These are phyloP conservation scores for Corniculantispora saksenae DNA, from an alignment of 2,329 filamentous ascomycete genomes.

Conservation along the genomic window DNA sequence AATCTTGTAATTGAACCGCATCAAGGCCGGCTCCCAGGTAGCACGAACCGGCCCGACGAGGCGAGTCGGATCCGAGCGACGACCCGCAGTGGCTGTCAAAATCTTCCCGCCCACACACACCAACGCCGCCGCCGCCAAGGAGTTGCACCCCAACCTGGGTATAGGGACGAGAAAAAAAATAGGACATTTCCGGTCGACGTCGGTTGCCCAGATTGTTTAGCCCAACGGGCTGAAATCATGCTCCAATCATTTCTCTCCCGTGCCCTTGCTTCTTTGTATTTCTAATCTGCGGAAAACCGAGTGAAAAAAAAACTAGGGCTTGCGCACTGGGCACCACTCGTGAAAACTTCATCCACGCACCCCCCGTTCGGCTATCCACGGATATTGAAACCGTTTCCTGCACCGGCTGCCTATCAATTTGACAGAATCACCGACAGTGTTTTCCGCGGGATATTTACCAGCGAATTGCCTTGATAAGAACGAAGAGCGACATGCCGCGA, in stretches of 20 bases:
- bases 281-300: not conserved
- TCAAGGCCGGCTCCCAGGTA: not conserved
- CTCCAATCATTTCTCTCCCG: not conserved
- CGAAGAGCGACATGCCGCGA: too few relatives aligned
- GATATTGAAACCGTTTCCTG: too few relatives aligned
- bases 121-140: not conserved
- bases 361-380: too few relatives aligned
- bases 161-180: not conserved
- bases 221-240: not conserved
- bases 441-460: too few relatives aligned
- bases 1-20: too few relatives aligned
- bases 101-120: constrained; percentile 3
- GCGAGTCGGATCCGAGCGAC: not conserved
- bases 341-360: too few relatives aligned
- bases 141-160: not conserved
- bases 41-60: not conserved
- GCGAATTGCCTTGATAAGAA: too few relatives aligned
- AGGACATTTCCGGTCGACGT: not conserved
- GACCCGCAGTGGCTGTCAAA: constrained; percentile 8
- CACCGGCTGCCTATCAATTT: too few relatives aligned
- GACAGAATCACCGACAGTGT: too few relatives aligned
- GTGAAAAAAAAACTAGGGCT: not conserved
- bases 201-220: not conserved
- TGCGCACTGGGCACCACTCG: too few relatives aligned
- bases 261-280: too few relatives aligned